Evolutionary conservation across 805 yeast species (phyloP).

Genomic region (Candida takata): DNA sequence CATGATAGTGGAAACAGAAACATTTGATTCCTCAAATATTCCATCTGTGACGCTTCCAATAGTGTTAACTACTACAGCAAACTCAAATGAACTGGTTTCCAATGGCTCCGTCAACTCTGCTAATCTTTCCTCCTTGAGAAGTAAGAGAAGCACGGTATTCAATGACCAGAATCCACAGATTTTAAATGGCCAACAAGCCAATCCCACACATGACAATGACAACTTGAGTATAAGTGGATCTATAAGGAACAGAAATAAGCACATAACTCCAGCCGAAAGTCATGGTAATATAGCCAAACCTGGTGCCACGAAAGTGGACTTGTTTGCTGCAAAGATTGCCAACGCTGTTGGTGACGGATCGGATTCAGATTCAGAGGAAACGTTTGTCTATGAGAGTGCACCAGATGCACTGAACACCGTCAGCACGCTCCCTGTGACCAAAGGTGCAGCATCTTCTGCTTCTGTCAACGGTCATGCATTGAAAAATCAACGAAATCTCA

Average conservation of each 20-base stretch:
- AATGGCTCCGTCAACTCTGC: conserved; percentile 20
- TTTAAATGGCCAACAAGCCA: conserved; percentile 6
- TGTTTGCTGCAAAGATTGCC: conserved; percentile 91
- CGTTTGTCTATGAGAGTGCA: conserved; percentile 79
- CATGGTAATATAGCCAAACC: conserved; percentile 18
- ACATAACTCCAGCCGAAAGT: conserved; percentile 13
- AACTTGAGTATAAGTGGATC: conserved; percentile 21
- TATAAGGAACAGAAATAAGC: conserved; percentile 17
- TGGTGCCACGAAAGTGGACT: conserved; percentile 70
- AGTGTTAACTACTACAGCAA: conserved; percentile 10
- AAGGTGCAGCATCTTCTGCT: conserved; percentile 7
- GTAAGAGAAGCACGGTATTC: conserved; percentile 30
- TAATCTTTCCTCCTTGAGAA: conserved; percentile 25
- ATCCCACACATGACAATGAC: conserved; percentile 14
- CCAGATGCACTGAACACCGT: conserved; percentile 21
- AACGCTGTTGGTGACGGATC: conserved; percentile 89
- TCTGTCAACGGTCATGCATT: conserved; percentile 12
- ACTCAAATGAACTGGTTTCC: conserved; percentile 13
- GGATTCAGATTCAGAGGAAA: conserved; percentile 85
- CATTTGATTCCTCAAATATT: conserved; percentile 40
- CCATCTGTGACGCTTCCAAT: conserved; percentile 24
- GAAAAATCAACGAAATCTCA: conserved; percentile 20
- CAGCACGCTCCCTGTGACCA: conserved; percentile 14
- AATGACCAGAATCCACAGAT: conserved; percentile 9
- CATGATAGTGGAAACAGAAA: conserved; percentile 57